Percentiles rank a stretch among this genome's conserved stretches.
phyloP scores from a whole-genome alignment of 192 early-diverging fungal species.

The Podila minutissima region DNA sequence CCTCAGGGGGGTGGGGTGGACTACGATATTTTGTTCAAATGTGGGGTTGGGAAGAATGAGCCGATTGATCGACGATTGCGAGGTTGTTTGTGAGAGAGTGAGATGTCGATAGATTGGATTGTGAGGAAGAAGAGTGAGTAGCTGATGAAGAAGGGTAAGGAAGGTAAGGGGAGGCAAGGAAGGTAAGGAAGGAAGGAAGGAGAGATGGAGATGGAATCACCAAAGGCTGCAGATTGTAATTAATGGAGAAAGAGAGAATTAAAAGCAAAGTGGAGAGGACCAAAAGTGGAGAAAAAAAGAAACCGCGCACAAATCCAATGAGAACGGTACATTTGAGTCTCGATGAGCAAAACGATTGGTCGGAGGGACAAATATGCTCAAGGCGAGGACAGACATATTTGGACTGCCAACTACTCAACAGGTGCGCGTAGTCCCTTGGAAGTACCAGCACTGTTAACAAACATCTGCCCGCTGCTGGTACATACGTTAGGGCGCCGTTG shows the following conservation, averaged over 20 bases:
- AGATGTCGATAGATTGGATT: not conserved
- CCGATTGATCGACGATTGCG: not conserved
- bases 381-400: too few species aligned
- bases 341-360: constrained; percentile 28
- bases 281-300: not conserved
- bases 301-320: too few species aligned
- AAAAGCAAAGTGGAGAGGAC: not conserved
- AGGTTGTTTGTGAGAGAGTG: not conserved
- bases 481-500: too few species aligned
- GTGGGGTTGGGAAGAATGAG: not conserved
- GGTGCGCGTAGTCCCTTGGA: too few species aligned
- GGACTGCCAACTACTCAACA: not conserved
- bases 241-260: not conserved
- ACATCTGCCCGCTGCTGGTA: too few species aligned
- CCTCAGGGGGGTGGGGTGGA: not conserved
- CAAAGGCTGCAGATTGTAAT: not conserved
- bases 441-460: too few species aligned
- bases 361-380: not conserved
- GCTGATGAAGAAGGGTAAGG: not conserved
- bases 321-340: not conserved
- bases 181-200: not conserved
- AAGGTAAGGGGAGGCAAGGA: not conserved
- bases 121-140: not conserved
- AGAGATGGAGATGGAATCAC: not conserved
- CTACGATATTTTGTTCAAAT: too few species aligned